These are phyloP conservation scores for Articulospora tetracladia DNA, from an alignment of 495 filamentous ascomycete species.

Conservation along the genomic window DNA sequence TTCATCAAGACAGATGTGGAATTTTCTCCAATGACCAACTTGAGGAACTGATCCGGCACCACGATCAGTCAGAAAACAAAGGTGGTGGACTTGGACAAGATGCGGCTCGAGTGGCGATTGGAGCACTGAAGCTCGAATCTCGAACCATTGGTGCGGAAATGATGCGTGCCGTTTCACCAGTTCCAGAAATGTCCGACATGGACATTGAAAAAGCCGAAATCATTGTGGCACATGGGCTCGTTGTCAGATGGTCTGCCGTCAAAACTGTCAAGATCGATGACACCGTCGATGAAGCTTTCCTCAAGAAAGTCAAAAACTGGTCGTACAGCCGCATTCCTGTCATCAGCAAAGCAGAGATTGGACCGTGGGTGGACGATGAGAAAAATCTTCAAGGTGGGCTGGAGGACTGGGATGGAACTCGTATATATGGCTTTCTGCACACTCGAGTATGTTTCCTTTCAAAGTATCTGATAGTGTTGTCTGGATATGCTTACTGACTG, in stretches of 20 bases:
- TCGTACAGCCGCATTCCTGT: slow-evolving; percentile 24
- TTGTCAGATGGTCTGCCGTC: slow-evolving; percentile 18
- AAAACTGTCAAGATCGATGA: slow-evolving; percentile 21
- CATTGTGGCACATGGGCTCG: slow-evolving; percentile 1
- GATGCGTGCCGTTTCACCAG: not conserved
- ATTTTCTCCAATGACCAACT: slow-evolving; percentile 18
- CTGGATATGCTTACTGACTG: not conserved
- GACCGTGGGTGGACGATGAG: not conserved
- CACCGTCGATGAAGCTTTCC: slow-evolving; percentile 11
- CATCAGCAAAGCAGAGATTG: slow-evolving; percentile 9
- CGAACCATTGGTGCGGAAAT: slow-evolving; percentile 9
- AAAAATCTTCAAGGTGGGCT: not conserved
- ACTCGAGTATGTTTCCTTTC: slow-evolving; percentile 15
- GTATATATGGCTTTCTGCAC: slow-evolving; percentile 22
- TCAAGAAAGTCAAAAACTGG: slow-evolving; percentile 22
- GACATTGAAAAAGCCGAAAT: slow-evolving; percentile 19
- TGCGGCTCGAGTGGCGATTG: slow-evolving; percentile 16
- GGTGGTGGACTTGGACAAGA: slow-evolving; percentile 18
- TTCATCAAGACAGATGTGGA: slow-evolving; percentile 3
- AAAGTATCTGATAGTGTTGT: not conserved
- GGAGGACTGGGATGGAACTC: slow-evolving; percentile 6
- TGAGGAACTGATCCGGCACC: slow-evolving; percentile 12
- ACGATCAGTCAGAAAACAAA: slow-evolving; percentile 15
- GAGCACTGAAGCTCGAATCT: slow-evolving; percentile 17
- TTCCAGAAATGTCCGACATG: not conserved